Percentiles rank a stretch among this genome's conserved stretches.
These are phyloP conservation scores for Sporothrix brasiliensis DNA, from an alignment of 2,329 filamentous ascomycete genomes.

Conservation along the genomic window DNA sequence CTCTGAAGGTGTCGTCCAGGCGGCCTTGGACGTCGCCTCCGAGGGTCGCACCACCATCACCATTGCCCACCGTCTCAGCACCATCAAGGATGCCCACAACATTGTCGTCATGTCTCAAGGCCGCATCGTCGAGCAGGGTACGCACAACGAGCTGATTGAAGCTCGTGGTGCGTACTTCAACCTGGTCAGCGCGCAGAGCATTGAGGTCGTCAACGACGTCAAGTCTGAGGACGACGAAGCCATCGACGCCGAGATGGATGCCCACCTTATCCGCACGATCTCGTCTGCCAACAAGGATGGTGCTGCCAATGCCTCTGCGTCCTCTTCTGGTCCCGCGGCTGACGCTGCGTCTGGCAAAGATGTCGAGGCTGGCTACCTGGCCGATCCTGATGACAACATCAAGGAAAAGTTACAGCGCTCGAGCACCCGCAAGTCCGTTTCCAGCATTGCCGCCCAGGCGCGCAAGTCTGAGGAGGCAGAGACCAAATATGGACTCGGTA, in stretches of 20 bases:
- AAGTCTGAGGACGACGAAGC: conserved; percentile 55
- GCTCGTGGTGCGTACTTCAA: conserved; percentile 74
- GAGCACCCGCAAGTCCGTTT: conserved; percentile 62
- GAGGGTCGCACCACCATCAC: conserved; percentile 90
- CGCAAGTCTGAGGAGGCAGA: conserved; percentile 52
- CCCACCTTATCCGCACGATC: conserved; percentile 54
- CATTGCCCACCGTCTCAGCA: conserved; percentile 93
- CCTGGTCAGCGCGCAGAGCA: conserved; percentile 85
- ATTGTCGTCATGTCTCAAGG: conserved; percentile 91
- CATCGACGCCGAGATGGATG: conserved; percentile 57
- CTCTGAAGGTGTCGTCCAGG: conserved; percentile 91
- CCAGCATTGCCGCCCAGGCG: conserved; percentile 69
- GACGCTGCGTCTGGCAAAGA: conserved; percentile 14
- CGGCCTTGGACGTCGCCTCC: conserved; percentile 82
- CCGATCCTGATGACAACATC: conserved; percentile 66
- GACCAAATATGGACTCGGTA: conserved; percentile 66
- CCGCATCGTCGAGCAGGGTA: conserved; percentile 88
- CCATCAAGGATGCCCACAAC: conserved; percentile 90
- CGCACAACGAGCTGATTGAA: conserved; percentile 76
- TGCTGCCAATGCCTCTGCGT: conserved; percentile 4
- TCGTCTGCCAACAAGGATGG: conserved; percentile 46
- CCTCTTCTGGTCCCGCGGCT: not conserved
- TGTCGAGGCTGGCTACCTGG: conserved; percentile 43
- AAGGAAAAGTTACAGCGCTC: conserved; percentile 60
- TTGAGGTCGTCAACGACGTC: conserved; percentile 63